Base-by-base conservation (phyloP, 306 rosid genomes). In the Leucaena leucocephala region DNA sequence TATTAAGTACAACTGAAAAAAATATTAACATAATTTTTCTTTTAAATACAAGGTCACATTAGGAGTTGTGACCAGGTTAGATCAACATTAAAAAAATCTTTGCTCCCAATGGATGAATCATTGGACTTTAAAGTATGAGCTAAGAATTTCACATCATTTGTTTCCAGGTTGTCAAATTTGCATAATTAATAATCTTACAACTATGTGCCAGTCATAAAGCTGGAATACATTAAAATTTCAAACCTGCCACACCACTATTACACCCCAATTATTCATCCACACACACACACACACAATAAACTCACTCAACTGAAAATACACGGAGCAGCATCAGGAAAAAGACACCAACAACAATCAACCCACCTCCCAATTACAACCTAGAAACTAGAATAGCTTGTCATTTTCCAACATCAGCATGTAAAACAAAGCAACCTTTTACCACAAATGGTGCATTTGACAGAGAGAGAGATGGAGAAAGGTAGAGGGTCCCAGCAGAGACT, bases 391-490 rank as follows among this genome's bases (percentile, higher is more conserved):
- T 27, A 71, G 84, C 83, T 80, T 81, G 44, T 66, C 59, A 68
- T 67, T 67, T 66, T 72, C 78, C 82, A 80, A 64, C 63, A 74
- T 81, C 78, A 71, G 69, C 86, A 85, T 68, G 83, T 86, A 86
- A 90, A 89, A 92, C 88, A 90, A 86, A 70, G 81, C 61, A 76
- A 71, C 84, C 95, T 86, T 61, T 87, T 90, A 81, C 65, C 83
- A 76, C 76, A 75, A 58, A 78, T 59, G 74, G 77, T 76, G 62
- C 80, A 78, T 78, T 72, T 78, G 73, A 78, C 63, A 69, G 81
- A 27, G 27, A 27, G 27, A 76, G 79, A 85, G 63, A 19, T 7
- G 9, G 22, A 54, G 27, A 55, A 19, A 19, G 62, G 7, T 36
- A 85, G 50, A 80, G 77, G 88, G 63, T 38, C 88, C 89, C 89